Evolutionary conservation across 1,284 basidiomycete genomes (phyloP).

Genomic region (Cystodermella granulosa): DNA sequence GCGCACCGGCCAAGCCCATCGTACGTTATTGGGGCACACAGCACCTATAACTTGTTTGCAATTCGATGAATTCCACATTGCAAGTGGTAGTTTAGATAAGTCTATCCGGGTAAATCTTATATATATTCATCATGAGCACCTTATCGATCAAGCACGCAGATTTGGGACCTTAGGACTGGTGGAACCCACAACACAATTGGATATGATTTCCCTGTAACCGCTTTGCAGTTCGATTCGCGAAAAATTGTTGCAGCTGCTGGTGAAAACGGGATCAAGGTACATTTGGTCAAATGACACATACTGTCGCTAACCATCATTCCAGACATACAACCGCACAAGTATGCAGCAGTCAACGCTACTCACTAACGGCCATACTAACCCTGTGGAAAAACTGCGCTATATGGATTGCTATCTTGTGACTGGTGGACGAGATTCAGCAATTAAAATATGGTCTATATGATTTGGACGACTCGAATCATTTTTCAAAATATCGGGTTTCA

Average conservation of each 20-base stretch:
- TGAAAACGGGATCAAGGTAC: conserved; percentile 87
- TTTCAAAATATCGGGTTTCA: too few relatives aligned
- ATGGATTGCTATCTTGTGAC: conserved; percentile 95
- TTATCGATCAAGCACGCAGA: conserved; percentile 43
- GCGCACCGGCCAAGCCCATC: conserved; percentile 95
- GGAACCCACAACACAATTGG: conserved; percentile 82
- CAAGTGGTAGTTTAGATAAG: conserved; percentile 90
- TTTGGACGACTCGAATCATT: too few relatives aligned
- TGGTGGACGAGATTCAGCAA: conserved; percentile 80
- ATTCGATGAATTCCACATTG: conserved; percentile 93
- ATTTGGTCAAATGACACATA: conserved; percentile 15
- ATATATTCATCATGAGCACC: conserved; percentile 1
- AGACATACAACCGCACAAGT: conserved; percentile 95
- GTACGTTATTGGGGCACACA: conserved; percentile 91
- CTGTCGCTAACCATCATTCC: conserved; percentile 6
- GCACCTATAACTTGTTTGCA: conserved; percentile 91
- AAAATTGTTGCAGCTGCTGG: conserved; percentile 93
- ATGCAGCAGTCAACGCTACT: conserved; percentile 80
- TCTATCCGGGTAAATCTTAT: conserved; percentile 68
- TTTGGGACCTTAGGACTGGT: conserved; percentile 96
- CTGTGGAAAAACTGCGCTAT: conserved; percentile 87
- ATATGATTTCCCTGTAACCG: conserved; percentile 88
- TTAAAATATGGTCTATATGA: conserved; percentile 97
- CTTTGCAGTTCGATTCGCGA: conserved; percentile 90
- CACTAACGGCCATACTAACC: conserved; percentile 88